A percentile compares a stretch with the other conserved stretches of the same genome.
phyloP scores from a whole-genome alignment of 1,284 basidiomycete species.

The Cryptococcus maquisensis region DNA sequence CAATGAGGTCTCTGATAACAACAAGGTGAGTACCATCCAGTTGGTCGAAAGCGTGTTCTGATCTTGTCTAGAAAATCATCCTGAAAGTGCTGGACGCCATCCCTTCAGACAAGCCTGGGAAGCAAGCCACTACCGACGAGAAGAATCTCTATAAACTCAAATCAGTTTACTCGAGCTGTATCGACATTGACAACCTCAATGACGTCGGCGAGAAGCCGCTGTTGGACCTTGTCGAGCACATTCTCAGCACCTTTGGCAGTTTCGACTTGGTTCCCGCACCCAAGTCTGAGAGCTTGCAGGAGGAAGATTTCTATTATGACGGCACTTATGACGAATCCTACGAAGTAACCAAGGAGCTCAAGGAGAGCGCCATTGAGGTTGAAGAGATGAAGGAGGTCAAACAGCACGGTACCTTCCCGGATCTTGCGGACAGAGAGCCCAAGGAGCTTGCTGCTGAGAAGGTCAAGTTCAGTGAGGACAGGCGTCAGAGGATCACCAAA shows the following conservation, averaged over 20 bases:
- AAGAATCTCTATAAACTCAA: slow-evolving; percentile 73
- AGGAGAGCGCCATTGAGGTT: slow-evolving; percentile 10
- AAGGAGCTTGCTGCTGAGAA: slow-evolving; percentile 3
- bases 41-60: neutral
- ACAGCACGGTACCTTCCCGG: slow-evolving; percentile 3
- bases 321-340: slow-evolving; percentile 36
- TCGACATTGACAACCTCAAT: slow-evolving; percentile 60
- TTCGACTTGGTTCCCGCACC: slow-evolving; percentile 34
- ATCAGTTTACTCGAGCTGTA: slow-evolving; percentile 74
- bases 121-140: slow-evolving; percentile 53
- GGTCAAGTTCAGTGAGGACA: slow-evolving; percentile 54
- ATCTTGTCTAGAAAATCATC: slow-evolving; percentile 41
- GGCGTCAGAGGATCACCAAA: slow-evolving; percentile 56
- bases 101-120: slow-evolving; percentile 13
- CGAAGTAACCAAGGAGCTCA: slow-evolving; percentile 27
- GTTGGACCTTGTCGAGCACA: slow-evolving; percentile 46
- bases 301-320: slow-evolving; percentile 23
- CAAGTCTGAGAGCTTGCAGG: slow-evolving; percentile 4
- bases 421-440: neutral
- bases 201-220: slow-evolving; percentile 50
- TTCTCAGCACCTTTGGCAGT: slow-evolving; percentile 43
- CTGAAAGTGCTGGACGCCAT: slow-evolving; percentile 48
- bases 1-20: slow-evolving; percentile 48
- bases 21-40: slow-evolving; percentile 32
- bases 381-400: slow-evolving; percentile 11